phyloP scores from a whole-genome alignment of 148 eudicot species.

The Chenopodium album region DNA sequence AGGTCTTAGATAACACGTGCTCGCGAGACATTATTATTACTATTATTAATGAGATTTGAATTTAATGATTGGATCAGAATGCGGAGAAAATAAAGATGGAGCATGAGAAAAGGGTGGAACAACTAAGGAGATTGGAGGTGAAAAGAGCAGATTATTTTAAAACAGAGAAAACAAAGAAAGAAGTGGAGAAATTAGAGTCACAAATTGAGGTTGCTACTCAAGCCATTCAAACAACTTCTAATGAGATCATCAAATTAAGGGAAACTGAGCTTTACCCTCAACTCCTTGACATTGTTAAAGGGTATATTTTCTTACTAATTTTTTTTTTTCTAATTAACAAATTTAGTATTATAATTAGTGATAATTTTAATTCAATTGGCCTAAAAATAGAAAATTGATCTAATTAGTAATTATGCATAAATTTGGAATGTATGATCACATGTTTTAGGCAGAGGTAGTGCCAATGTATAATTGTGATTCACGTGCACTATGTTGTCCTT shows the following conservation, averaged over 20 bases:
- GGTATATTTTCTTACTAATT: conserved; percentile 39
- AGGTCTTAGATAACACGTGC: not conserved
- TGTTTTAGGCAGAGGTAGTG: conserved; percentile 14
- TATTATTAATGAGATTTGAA: not conserved
- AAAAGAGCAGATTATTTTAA: conserved; percentile 78
- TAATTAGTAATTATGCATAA: not conserved
- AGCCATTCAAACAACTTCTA: conserved; percentile 79
- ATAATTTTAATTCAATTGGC: not conserved
- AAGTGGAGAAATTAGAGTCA: conserved; percentile 82
- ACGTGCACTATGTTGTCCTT: conserved; percentile 23
- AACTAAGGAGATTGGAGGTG: conserved; percentile 75
- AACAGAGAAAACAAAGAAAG: conserved; percentile 86
- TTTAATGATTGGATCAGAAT: conserved; percentile 38
- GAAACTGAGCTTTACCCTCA: conserved; percentile 94
- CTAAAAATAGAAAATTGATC: not conserved
- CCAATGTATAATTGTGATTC: conserved; percentile 15
- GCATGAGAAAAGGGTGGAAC: conserved; percentile 73
- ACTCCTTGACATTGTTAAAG: conserved; percentile 80
- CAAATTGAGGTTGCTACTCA: conserved; percentile 76
- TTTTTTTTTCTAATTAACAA: not conserved
- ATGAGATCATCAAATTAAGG: conserved; percentile 79
- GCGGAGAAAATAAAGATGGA: conserved; percentile 73
- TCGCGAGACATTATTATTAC: too few relatives aligned
- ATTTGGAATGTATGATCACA: conserved; percentile 22
- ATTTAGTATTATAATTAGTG: not conserved